A percentile compares a stretch with the other conserved stretches of the same genome.
Conservation (phyloP, 2,329 filamentous ascomycete species). For the Claviceps capensis region DNA sequence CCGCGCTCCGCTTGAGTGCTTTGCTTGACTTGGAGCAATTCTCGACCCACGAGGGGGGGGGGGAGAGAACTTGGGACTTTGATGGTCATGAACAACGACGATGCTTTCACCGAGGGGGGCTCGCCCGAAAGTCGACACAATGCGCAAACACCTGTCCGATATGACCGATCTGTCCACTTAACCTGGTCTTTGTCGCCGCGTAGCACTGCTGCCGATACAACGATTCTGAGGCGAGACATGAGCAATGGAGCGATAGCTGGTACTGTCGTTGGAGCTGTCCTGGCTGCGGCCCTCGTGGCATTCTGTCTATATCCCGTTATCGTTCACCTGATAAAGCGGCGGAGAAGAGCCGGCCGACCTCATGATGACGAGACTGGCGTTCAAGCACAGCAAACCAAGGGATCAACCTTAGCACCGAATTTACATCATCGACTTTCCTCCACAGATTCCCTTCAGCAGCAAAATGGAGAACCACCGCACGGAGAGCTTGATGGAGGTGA, state of each 20-base stretch:
- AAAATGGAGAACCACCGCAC: conserved; percentile 15
- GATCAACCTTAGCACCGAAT: conserved; percentile 8
- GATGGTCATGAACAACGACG: not conserved
- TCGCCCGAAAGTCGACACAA: not conserved
- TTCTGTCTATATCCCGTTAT: conserved; percentile 28
- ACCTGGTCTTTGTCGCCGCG: not conserved
- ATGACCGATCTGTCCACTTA: not conserved
- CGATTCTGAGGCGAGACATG: conserved; percentile 16
- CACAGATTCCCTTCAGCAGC: conserved; percentile 22
- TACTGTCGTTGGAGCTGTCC: conserved; percentile 21
- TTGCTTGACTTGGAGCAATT: not conserved
- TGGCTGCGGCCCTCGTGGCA: conserved; percentile 19
- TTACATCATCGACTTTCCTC: conserved; percentile 21
- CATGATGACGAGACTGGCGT: conserved; percentile 19
- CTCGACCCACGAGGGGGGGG: not conserved
- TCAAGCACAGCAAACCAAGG: conserved; percentile 8
- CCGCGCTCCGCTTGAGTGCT: not conserved
- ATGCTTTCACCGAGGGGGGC: not conserved
- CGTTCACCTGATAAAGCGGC: conserved; percentile 18
- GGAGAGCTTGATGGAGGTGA: conserved; percentile 8
- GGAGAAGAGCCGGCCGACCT: conserved; percentile 10
- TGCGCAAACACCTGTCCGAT: not conserved
- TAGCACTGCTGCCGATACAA: conserved; percentile 5
- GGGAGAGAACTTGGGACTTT: not conserved
- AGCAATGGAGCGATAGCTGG: conserved; percentile 24